phyloP scores from a whole-genome alignment of 2,329 filamentous ascomycete genomes.

The Cytospora mali region DNA sequence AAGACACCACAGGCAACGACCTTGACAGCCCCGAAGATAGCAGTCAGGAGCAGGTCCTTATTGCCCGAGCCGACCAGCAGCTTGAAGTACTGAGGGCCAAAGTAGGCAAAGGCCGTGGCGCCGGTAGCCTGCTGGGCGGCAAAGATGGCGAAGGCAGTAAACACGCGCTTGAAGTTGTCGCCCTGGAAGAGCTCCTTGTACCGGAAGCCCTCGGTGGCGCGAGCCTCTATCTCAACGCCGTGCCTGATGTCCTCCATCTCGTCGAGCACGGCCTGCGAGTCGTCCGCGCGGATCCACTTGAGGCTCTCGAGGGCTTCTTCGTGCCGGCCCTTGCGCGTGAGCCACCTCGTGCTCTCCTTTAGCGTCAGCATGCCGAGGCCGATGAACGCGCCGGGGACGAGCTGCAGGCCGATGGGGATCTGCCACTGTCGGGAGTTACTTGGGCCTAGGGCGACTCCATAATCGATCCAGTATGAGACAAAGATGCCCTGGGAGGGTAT shows the following conservation, averaged over 20 bases:
- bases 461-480: constrained; percentile 49
- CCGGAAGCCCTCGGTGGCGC: constrained; percentile 47
- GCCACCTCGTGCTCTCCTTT: constrained; percentile 54
- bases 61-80: constrained; percentile 50
- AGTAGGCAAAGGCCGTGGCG: constrained; percentile 57
- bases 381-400: constrained; percentile 50
- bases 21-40: constrained; percentile 57
- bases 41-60: constrained; percentile 51
- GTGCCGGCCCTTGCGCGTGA: constrained; percentile 47
- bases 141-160: constrained; percentile 50
- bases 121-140: constrained; percentile 56
- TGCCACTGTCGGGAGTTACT: constrained; percentile 54
- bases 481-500: constrained; percentile 13
- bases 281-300: constrained; percentile 53
- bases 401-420: constrained; percentile 56
- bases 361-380: constrained; percentile 52
- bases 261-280: constrained; percentile 38
- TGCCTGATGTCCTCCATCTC: constrained; percentile 55
- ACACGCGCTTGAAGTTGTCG: constrained; percentile 47
- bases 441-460: constrained; percentile 41
- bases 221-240: constrained; percentile 48
- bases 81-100: constrained; percentile 57
- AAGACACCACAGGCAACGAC: constrained; percentile 53
- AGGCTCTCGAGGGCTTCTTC: constrained; percentile 51
- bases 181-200: constrained; percentile 47